Conservation (phyloP, 768 basidiomycete genomes). For the Clavaria fumosa region DNA sequence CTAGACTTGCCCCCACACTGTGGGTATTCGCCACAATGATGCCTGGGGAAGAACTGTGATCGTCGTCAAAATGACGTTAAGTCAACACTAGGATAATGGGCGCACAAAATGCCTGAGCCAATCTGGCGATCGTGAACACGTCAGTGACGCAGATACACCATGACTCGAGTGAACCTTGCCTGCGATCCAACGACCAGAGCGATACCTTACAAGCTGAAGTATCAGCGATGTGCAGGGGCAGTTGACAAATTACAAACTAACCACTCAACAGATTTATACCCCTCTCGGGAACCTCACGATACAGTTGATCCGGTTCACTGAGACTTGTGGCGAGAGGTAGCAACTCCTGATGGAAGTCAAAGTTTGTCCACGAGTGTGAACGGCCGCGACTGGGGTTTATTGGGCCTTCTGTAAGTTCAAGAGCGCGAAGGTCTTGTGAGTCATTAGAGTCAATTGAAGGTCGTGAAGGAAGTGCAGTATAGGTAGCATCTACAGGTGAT, state of each 20-base stretch:
- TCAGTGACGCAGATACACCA: too few species aligned
- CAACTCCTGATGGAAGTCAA: constrained; percentile 66
- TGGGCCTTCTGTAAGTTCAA: constrained; percentile 58
- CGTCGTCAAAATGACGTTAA: too few species aligned
- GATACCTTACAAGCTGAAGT: constrained; percentile 37
- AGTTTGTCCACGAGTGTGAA: constrained; percentile 58
- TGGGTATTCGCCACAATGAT: constrained; percentile 80
- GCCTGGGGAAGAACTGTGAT: constrained; percentile 78
- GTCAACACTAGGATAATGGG: too few species aligned
- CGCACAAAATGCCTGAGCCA: constrained; percentile 89
- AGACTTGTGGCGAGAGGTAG: constrained; percentile 66
- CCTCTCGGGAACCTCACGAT: constrained; percentile 43
- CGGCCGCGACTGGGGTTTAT: constrained; percentile 25
- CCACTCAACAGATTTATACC: constrained; percentile 67
- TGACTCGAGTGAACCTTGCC: too few species aligned
- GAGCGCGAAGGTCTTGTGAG: constrained; percentile 43
- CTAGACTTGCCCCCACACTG: constrained; percentile 78
- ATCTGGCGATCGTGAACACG: too few species aligned
- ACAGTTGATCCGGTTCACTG: constrained; percentile 45
- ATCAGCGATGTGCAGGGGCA: not conserved
- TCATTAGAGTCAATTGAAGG: constrained; percentile 49
- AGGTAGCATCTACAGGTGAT: constrained; percentile 9
- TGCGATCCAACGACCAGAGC: constrained; percentile 75
- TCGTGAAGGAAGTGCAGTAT: constrained; percentile 25
- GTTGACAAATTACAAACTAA: constrained; percentile 18